Conservation (phyloP, 73 alveolate species). For the Paramecium tetraurelia region DNA sequence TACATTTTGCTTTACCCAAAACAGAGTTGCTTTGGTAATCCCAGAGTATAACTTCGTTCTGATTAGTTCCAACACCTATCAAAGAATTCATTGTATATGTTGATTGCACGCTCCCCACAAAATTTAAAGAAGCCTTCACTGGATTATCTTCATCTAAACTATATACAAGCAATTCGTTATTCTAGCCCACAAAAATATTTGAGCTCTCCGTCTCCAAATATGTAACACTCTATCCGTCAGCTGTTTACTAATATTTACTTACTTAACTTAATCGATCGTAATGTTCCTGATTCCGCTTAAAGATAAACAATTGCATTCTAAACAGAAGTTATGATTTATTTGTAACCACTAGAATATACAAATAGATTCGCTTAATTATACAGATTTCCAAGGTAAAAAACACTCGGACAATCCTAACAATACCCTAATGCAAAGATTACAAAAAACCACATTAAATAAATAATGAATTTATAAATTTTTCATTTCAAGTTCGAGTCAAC, state of each 20-base stretch:
- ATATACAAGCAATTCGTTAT: not conserved
- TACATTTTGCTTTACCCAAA: not conserved
- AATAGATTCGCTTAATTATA: not conserved
- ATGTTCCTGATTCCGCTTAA: not conserved
- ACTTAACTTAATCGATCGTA: not conserved
- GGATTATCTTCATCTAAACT: not conserved
- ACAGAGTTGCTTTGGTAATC: not conserved
- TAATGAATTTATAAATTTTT: not conserved
- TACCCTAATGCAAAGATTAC: not conserved
- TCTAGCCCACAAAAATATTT: not conserved
- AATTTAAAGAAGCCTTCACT: not conserved
- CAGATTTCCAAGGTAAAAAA: not conserved
- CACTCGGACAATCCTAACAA: constrained; percentile 19
- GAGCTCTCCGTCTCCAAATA: not conserved
- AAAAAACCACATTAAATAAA: not conserved
- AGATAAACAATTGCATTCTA: not conserved
- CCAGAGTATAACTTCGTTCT: not conserved
- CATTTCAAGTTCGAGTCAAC: not conserved
- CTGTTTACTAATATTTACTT: not conserved
- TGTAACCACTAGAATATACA: not conserved
- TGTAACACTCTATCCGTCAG: not conserved
- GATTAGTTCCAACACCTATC: not conserved
- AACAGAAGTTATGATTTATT: not conserved
- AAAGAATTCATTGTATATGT: not conserved
- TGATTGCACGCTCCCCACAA: not conserved